Evolutionary conservation across 352 stramenopile genomes (phyloP), one percentile per base, ranked within the genome.

Genomic region (Globisporangium perplexum): DNA sequence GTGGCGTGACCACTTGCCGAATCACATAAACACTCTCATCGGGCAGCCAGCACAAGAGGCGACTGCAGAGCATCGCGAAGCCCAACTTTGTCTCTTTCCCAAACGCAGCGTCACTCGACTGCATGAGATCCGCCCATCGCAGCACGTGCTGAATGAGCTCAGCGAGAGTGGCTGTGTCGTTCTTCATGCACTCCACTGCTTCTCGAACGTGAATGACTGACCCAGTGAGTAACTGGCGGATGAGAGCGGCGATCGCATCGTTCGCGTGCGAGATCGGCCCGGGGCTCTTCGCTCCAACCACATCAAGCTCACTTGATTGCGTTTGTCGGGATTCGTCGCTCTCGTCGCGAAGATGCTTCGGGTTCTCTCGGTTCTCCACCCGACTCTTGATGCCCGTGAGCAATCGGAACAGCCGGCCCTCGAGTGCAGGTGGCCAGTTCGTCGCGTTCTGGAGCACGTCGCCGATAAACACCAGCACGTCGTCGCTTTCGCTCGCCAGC

Each of bases 21-120:
- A 84, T 47, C n/a, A 68, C 63, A 18, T 55, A 50, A 45, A 79
- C 60, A 46, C 60, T 70, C 12, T 79, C 60, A 23, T 67, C 49
- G 18, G 73, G 71, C 46, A 78, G 71, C 73, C 73, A 84, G 48
- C 62, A 69, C 23, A 74, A 65, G 4, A 84, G 62, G 10, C 69
- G 64, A 14, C 53, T 77, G 53, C 66, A 75, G 10, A 79, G 45
- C 5, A 79, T 23, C 2, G 66, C 62, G 14, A 82, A 50, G 28
- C 71, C 62, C 17, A 77, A 22, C 11, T 68, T 69, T 5, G 63
- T 69, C 57, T 84, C 73, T 48, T 70, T 77, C 12, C 71, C 69
- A 55, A 72, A 55, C 5, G 33, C 59, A 62, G 14, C 57, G 39
- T 41, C 66, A 22, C 69, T 52, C 7, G 47, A 53, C 24, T 75